These are phyloP conservation scores for Maudiozyma humilis DNA, from an alignment of 1,139 yeast genomes.

Conservation along the genomic window DNA sequence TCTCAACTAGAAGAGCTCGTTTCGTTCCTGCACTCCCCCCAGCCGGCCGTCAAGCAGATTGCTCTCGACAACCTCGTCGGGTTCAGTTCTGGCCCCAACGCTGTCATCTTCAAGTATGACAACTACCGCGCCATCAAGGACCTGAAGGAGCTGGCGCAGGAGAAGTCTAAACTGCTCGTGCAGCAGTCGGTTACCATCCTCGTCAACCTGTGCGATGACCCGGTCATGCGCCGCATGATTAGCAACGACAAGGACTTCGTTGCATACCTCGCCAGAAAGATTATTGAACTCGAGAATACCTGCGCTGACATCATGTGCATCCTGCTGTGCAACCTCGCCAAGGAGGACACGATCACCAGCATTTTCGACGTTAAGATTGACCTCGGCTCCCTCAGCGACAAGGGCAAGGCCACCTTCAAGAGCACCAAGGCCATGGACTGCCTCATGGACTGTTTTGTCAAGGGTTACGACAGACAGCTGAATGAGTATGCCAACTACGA, in stretches of 20 bases:
- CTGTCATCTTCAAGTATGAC: conserved; percentile 59
- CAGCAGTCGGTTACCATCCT: conserved; percentile 70
- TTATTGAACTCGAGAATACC: conserved; percentile 48
- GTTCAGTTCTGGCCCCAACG: conserved; percentile 62
- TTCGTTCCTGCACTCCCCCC: conserved; percentile 73
- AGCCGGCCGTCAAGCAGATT: conserved; percentile 72
- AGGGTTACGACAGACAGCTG: conserved; percentile 65
- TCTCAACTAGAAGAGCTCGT: conserved; percentile 64
- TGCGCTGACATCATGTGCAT: conserved; percentile 82
- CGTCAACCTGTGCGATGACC: conserved; percentile 67
- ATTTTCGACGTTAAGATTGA: conserved; percentile 44
- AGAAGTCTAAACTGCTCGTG: conserved; percentile 47
- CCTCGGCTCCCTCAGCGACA: conserved; percentile 12
- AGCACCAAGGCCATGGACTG: conserved; percentile 66
- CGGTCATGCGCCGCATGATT: conserved; percentile 52
- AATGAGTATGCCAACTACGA: conserved; percentile 71
- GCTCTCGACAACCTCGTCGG: conserved; percentile 84
- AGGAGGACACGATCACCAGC: conserved; percentile 54
- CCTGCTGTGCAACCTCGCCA: conserved; percentile 75
- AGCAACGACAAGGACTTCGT: conserved; percentile 59
- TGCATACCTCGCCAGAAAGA: conserved; percentile 44
- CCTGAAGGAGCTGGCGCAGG: conserved; percentile 50
- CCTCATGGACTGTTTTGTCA: conserved; percentile 83
- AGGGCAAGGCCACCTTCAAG: conserved; percentile 39
- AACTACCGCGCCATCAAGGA: conserved; percentile 68